Base-by-base conservation (phyloP, 2,329 filamentous ascomycete genomes). In the Colletotrichum sp. region DNA sequence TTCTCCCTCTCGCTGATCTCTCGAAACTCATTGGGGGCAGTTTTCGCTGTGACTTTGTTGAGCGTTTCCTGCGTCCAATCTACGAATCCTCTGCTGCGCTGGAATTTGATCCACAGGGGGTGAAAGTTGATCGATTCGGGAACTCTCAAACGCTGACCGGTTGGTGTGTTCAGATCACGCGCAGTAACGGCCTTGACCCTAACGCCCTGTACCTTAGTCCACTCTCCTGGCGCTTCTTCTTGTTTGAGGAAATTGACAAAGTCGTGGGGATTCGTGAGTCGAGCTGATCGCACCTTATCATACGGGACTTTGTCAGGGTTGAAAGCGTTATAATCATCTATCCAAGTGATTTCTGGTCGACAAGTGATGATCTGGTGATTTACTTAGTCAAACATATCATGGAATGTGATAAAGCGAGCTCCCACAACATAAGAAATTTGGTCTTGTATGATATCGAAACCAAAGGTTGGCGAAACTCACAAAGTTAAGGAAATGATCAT, bases 1-100 rank as follows among this genome's bases (percentile, higher is more conserved):
- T 44, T 44, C 7, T 0, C 0, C 15, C 0, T 0, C 36, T 44
- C 5, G 0, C 36, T 44, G 0, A 44, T 0, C 16, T 44, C 0
- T 3, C 0, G 36, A 44, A 44, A 44, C 36, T 0, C 36, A n/a
- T 44, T 16, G 0, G 36, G 36, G 2, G 36, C 16, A 0, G 16
- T 44, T 19, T 44, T n/a, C 8, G 16, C 36, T n/a, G 36, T n/a
- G 16, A 1, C 36, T 44, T 44, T 44, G 0, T 44, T 44, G 16
- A n/a, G 0, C 1, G 36, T 44, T 44, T 19, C 36, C 36, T 44
- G 36, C 8, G 36, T n/a, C 36, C 16, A n/a, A 0, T 44, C 36
- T 0, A 44, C 36, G 0, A 44, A 44, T 44, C 8, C 8, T 0
- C 36, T 44, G 2, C 8, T n/a, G 0, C 36, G 36, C 36, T 44